Conservation (phyloP, 176 grass and related monocot species). For the Oropetium thomaeum region DNA sequence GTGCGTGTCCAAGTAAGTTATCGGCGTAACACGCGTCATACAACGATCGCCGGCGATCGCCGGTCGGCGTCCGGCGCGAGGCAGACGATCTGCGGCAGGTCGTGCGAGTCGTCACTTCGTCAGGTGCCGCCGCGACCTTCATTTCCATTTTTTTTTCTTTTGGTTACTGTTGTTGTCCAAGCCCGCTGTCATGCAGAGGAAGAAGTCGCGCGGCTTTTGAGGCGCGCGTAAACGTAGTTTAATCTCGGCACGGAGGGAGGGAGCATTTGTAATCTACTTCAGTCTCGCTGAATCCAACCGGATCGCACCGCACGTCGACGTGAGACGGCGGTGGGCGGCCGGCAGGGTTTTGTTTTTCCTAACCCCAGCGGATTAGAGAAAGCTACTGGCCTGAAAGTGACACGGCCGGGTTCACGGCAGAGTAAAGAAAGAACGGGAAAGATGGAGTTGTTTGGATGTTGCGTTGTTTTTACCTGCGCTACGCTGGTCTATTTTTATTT, state of each 20-base stretch:
- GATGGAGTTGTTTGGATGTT: background rate
- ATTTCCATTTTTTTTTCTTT: no score
- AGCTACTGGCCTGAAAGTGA: slow-evolving; percentile 18
- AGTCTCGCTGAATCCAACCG: slow-evolving; percentile 1
- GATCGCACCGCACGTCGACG: slow-evolving; percentile 21
- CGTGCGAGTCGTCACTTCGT: no score
- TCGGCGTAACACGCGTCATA: no score
- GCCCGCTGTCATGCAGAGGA: no score
- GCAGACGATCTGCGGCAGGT: background rate
- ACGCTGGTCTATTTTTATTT: no score
- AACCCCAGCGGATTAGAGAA: background rate
- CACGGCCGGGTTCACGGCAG: background rate
- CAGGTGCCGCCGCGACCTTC: no score
- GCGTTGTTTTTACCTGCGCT: background rate
- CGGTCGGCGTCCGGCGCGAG: background rate
- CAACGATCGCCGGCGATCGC: background rate
- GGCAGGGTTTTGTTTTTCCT: background rate
- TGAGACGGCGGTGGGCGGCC: background rate
- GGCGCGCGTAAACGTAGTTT: background rate
- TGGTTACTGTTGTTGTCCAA: no score
- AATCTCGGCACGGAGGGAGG: background rate
- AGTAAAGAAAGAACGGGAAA: background rate
- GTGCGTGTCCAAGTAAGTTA: no score
- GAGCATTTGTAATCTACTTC: background rate
- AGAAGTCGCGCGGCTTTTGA: no score